Base-by-base conservation (phyloP, 1,139 yeast species). In the Pneumocystis oryctolagi region DNA sequence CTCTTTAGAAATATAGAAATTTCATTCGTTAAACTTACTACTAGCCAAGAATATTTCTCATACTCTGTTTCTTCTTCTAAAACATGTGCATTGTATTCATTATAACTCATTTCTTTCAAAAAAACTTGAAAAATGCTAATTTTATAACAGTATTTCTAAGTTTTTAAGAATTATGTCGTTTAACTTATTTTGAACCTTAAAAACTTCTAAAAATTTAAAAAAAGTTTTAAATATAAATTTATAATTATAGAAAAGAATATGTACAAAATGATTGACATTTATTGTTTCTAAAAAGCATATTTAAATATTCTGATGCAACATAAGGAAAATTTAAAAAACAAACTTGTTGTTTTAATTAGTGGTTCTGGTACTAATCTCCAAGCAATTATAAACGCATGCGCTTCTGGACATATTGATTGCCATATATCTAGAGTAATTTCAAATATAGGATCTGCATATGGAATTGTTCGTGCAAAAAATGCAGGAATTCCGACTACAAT, bases 351-450 rank as follows among this genome's bases (percentile, higher is more conserved):
- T 0, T 80, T 92, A 62, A 92, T 92, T 61, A 90, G 97, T 1
- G 98, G 98, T 0, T 85, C 87, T 32, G 98, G 98, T 0, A 84
- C 97, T 28, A 92, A 92, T 71, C 77, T 92, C 59, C 98, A 92
- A 73, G 97, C 98, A 0, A 77, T 92, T 57, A 88, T 92, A 60
- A 96, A 92, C 72, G 88, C 95, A 0, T 76, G 80, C 62, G 68
- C 71, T 1, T 78, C 79, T 0, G 73, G 76, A 20, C 75, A 81
- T 25, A 74, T 75, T 20, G 73, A 77, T 34, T 65, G 68, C 28
- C 74, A 76, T 59, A 83, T 89, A 64, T 78, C 81, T 25, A 82
- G 83, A 69, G 98, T 92, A 57, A 82, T 92, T 55, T 89, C 97
- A 5, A 89, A 97, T 6, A 83, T 85, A 58, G 76, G 85, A 18